Base-by-base conservation (phyloP, 2,329 filamentous ascomycete genomes). In the Cercospora sp. region DNA sequence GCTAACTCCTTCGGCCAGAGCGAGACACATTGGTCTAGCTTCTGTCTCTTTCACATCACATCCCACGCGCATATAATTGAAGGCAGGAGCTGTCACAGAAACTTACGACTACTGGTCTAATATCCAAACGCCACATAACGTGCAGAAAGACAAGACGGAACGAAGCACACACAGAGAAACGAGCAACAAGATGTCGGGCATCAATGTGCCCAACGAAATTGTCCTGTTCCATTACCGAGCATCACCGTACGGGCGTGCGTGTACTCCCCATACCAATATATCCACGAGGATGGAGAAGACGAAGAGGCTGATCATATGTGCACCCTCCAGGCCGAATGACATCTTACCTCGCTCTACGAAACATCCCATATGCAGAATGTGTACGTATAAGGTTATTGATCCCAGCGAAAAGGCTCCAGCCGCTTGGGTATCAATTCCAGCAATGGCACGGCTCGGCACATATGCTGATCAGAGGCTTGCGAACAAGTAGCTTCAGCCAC, bases 311-410 rank as follows among this genome's bases (percentile, higher is more conserved):
- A 65, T 9, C 4, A 26, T 39, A 30, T 10, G 26, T 13, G 18
- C 13, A 12, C 8, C 20, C 6, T 39, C 26, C 88, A 7, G 83
- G 83, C 64, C 81, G 89, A 67, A 78, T 92, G 30, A 79, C 85
- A 28, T 91, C 89, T 89, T 92, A 92, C 75, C 81, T 92, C 12
- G 82, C 84, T 45, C 83, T 92, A 3, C 86, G 90, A 51, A 84
- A 84, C 28, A 90, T 92, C 57, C 83, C 85, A 0, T 91, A 89
- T 74, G 83, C 83, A 60, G 85, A 91, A 87, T 91, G 89, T 73
- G 88, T 91, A 81, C 77, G 86, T 82, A 10, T 16, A 58, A 31
- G 10, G 12, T 16, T n/a, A 20, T 28, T n/a, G 42, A 48, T 48
- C 36, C 36, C 36, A 42, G 36, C 36, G 6, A 42, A 42, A 42